These are phyloP conservation scores for Leishmania martiniquensis DNA, from an alignment of 208 protist species.

Conservation along the genomic window DNA sequence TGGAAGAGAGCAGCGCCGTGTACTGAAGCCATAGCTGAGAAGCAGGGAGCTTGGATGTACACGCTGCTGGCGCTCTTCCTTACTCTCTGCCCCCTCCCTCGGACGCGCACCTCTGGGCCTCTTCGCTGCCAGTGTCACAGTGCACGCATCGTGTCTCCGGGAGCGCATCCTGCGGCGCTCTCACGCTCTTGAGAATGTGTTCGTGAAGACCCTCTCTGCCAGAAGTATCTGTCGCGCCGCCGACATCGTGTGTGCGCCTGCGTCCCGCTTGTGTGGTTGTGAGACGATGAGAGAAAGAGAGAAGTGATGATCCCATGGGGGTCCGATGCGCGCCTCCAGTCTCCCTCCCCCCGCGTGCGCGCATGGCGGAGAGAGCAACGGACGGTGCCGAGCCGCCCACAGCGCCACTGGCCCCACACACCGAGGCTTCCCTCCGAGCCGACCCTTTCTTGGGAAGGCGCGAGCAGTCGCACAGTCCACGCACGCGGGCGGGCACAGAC, in stretches of 20 bases:
- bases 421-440: conserved; percentile 15
- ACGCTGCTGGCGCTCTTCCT: neutral
- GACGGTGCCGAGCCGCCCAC: conserved; percentile 31
- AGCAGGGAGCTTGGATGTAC: neutral
- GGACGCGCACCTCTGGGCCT: too few relatives aligned
- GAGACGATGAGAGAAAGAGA: conserved; percentile 8
- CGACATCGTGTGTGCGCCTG: neutral
- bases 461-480: conserved; percentile 21
- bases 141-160: neutral
- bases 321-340: conserved; percentile 11
- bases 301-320: conserved; percentile 32
- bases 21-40: neutral
- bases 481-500: conserved; percentile 19
- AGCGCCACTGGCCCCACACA: conserved; percentile 27
- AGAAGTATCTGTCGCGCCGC: neutral
- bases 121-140: neutral
- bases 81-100: neutral
- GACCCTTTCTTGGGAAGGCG: conserved; percentile 10
- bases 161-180: neutral
- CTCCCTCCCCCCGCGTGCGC: conserved; percentile 16
- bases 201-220: neutral
- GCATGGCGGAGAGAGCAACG: conserved; percentile 4
- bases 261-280: neutral
- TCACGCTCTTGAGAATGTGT: neutral
- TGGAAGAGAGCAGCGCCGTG: neutral